Base-by-base conservation (phyloP, 176 grass and related monocot species). In the Triticum monococcum region DNA sequence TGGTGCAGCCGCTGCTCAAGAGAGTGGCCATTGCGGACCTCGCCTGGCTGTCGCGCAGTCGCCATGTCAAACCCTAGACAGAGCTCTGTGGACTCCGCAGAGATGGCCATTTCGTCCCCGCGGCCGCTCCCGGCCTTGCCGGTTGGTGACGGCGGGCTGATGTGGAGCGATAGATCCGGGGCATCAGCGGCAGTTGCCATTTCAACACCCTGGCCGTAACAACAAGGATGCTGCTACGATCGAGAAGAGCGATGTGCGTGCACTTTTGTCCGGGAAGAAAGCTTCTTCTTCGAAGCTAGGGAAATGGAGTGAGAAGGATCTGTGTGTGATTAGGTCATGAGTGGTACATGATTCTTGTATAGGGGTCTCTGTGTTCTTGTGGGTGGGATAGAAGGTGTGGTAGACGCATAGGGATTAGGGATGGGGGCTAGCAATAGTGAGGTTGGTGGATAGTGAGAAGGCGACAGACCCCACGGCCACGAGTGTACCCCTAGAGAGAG, bases 311-410 rank as follows among this genome's bases (percentile, higher is more conserved):
- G 68, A 31, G 59, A 77, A 75, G 46, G 63, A 81, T 71, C 88
- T 72, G 56, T 52, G 56, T 52, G 85, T 90, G 93, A 98, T 98
- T 94, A 96, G 88, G 79, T 94, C 89, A 95, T 98, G 86, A 95
- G 90, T 95, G 89, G 63, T 65, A 87, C 86, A 91, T 92, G 86
- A 94, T 95, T 95, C 82, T 73, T 89, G 65, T 84, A 73, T 82
- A 65, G 46, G 45, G 57, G 40, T 24, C 61, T 87, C 61, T 87
- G 80, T 89, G 85, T 86, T 79, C 75, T 81, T 86, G 85, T 86
- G 85, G 81, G 64, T 37, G 73, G 68, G 74, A 31, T 9, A 9
- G 72, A 35, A 10, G 66, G 66, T 59, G 18, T 33, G 23, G 30
- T 73, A 46, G 64, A 87, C 84, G 78, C 57, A 77, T 79, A 85